phyloP scores from a whole-genome alignment of 768 basidiomycete genomes.

The Pleurotus tuoliensis region DNA sequence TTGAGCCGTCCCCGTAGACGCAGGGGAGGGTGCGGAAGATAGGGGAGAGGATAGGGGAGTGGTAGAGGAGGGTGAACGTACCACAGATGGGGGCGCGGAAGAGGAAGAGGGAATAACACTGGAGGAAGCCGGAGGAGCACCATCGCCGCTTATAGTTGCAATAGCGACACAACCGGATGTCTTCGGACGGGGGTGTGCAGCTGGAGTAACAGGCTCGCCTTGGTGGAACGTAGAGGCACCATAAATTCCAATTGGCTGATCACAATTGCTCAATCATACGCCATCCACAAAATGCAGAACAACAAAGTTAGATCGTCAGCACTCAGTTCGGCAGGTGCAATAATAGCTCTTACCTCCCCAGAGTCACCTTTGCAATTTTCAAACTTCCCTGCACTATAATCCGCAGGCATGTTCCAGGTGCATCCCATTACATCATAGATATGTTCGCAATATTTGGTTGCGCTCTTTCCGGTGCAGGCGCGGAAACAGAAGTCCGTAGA shows the following conservation, averaged over 20 bases:
- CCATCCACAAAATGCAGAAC: background rate
- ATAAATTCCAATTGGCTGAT: conserved; percentile 66
- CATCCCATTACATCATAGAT: conserved; percentile 56
- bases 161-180: conserved; percentile 57
- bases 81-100: conserved; percentile 15
- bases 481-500: conserved; percentile 66
- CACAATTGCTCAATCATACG: background rate
- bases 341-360: conserved; percentile 33
- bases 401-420: conserved; percentile 58
- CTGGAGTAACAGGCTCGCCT: conserved; percentile 51
- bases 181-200: conserved; percentile 51
- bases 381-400: conserved; percentile 40
- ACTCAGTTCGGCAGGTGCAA: background rate
- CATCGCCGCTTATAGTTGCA: conserved; percentile 48
- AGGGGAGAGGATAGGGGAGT: background rate
- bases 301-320: background rate
- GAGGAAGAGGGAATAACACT: conserved; percentile 13
- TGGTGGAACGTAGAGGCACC: conserved; percentile 65
- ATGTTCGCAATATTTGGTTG: conserved; percentile 56
- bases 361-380: conserved; percentile 52
- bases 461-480: conserved; percentile 51
- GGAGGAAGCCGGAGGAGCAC: conserved; percentile 25
- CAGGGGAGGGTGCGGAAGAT: background rate
- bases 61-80: conserved; percentile 1
- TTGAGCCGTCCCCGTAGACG: background rate